Evolutionary conservation across 352 stramenopile species (phyloP).

Genomic region (Phytopythium delawarense): DNA sequence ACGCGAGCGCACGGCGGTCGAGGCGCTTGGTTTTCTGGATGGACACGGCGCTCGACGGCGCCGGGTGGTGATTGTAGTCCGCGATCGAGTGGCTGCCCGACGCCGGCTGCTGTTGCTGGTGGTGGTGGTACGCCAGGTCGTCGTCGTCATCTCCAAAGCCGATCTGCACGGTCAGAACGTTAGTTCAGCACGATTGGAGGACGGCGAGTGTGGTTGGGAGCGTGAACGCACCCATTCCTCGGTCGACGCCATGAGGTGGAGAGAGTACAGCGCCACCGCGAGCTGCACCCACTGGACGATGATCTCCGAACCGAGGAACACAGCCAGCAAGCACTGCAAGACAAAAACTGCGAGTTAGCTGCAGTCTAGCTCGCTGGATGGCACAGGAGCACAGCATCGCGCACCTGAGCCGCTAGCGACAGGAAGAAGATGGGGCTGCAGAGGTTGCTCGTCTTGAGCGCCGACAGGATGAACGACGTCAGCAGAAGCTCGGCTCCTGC

Average conservation of each 20-base stretch:
- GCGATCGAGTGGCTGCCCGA: slow-evolving; percentile 69
- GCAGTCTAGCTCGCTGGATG: background rate
- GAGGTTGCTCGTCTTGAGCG: slow-evolving; percentile 82
- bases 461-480: slow-evolving; percentile 82
- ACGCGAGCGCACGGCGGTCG: slow-evolving; percentile 69
- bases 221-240: slow-evolving; percentile 67
- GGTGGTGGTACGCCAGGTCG: slow-evolving; percentile 40
- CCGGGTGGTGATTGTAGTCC: slow-evolving; percentile 67
- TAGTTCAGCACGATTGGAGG: background rate
- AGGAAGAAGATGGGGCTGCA: slow-evolving; percentile 83
- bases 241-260: slow-evolving; percentile 67
- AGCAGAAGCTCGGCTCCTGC: slow-evolving; percentile 76
- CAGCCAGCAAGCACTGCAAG: slow-evolving; percentile 61
- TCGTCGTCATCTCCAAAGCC: slow-evolving; percentile 61
- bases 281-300: slow-evolving; percentile 85
- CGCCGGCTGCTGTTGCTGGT: slow-evolving; percentile 15
- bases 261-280: slow-evolving; percentile 75
- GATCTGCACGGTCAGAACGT: slow-evolving; percentile 22
- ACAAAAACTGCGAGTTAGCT: background rate
- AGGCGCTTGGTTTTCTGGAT: slow-evolving; percentile 80
- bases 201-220: too few relatives aligned
- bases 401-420: slow-evolving; percentile 73
- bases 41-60: slow-evolving; percentile 49
- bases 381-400: background rate
- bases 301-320: slow-evolving; percentile 79